Base-by-base conservation (phyloP, 495 filamentous ascomycete species). In the Haplographium delicatum region DNA sequence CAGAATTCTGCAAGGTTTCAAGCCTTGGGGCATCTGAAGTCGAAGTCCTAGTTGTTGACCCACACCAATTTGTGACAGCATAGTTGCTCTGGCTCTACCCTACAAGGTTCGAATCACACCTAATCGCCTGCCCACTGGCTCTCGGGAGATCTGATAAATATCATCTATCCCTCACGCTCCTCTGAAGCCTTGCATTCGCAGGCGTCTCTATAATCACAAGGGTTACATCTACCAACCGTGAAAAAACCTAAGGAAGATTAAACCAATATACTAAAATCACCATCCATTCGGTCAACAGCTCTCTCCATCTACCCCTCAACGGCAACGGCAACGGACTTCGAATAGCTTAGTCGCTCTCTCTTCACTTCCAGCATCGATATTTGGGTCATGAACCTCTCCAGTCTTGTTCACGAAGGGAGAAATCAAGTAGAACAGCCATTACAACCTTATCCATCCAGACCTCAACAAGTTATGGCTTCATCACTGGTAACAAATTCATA, bases 61-160 rank as follows among this genome's bases (percentile, higher is more conserved):
- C 56, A 57, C 59, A 47, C 50, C 35, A 47, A 59, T 57, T 62
- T 59, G 57, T 60, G 53, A 60, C 50, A 56, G 46, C 54, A 56
- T 54, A 54, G 52, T 19, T 50, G 31, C 43, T 52, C 34, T 53
- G 42, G 47, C 35, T n/a, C n/a, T n/a, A 23, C 25, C 35, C 39
- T 45, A 33, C 47, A 37, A 44, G 53, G 59, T 46, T 52, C 49
- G 59, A 59, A 57, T 57, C 28, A 28, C 60, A 48, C 44, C 51
- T 55, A 54, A 60, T 60, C 54, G 39, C 43, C 54, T 45, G 43
- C 52, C 37, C 45, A 41, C 51, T 42, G 45, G 30, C 24, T 23
- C n/a, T 43, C 51, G 46, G 44, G 48, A 56, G 39, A 58, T 60
- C 60, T 60, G 50, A 63, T 63, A 63, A 60, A 60, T 63, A 63